These are phyloP conservation scores for Tetrastigma voinierianum DNA, from an alignment of 164 flowering plant species.

Conservation along the genomic window DNA sequence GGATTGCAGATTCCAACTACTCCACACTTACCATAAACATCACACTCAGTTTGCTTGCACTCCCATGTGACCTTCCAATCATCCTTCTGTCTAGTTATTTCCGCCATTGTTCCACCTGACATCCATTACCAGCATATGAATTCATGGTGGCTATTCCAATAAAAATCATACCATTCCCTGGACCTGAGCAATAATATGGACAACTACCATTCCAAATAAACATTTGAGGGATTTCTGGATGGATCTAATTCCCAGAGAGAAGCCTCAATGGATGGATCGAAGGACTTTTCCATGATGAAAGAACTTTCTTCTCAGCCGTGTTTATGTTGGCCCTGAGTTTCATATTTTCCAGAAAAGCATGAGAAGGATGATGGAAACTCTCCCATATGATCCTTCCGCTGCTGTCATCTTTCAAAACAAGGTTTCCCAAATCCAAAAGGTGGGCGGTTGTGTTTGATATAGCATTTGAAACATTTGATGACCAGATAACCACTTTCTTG, in stretches of 20 bases:
- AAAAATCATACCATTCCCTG: constrained; percentile 30
- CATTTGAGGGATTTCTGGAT: constrained; percentile 8
- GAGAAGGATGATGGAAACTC: too few relatives aligned
- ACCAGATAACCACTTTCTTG: too few relatives aligned
- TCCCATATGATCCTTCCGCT: too few relatives aligned
- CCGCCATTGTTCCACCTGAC: neutral
- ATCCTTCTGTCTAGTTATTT: constrained; percentile 7
- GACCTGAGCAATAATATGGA: constrained; percentile 31
- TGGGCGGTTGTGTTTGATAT: too few relatives aligned
- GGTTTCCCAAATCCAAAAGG: too few relatives aligned
- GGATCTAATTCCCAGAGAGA: constrained; percentile 9
- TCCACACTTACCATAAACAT: too few relatives aligned
- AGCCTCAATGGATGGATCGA: constrained; percentile 35
- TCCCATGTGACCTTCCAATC: neutral
- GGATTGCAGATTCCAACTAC: constrained; percentile 27
- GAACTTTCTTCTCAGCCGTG: constrained; percentile 7
- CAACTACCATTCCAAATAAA: constrained; percentile 19
- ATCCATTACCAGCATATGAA: neutral
- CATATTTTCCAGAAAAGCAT: constrained; percentile 14
- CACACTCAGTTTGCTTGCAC: constrained; percentile 8
- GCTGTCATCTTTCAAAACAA: too few relatives aligned
- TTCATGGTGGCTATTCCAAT: too few relatives aligned
- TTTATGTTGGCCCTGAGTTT: neutral
- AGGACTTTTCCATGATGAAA: constrained; percentile 36
- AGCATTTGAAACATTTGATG: too few relatives aligned